Conservation (phyloP, 352 stramenopile genomes). For the Chrysophaeum taylorii region DNA sequence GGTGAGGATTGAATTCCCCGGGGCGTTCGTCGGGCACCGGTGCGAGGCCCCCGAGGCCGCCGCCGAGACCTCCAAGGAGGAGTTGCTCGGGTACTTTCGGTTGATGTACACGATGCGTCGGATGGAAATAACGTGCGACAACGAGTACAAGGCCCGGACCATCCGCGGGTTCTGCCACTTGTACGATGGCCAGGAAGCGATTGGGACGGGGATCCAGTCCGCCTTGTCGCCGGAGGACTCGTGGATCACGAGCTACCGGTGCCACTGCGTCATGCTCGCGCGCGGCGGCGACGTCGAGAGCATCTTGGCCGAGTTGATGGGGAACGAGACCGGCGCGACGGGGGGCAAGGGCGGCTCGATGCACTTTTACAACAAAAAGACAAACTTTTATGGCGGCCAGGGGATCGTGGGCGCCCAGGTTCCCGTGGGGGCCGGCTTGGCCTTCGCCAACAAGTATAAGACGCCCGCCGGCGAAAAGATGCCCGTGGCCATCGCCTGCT, state of each 20-base stretch:
- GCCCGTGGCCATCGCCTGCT: conserved; percentile 89
- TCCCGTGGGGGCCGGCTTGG: conserved; percentile 90
- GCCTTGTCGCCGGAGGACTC: conserved; percentile 80
- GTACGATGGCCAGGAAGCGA: conserved; percentile 98
- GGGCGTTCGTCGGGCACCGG: neutral
- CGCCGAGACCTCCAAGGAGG: conserved; percentile 76
- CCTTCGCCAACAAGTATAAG: conserved; percentile 98
- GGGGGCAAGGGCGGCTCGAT: conserved; percentile 96
- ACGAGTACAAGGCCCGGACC: conserved; percentile 92
- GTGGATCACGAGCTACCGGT: conserved; percentile 99
- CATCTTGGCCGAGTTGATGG: conserved; percentile 92
- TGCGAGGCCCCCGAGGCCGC: neutral
- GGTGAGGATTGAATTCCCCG: conserved; percentile 12
- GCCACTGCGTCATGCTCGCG: conserved; percentile 92
- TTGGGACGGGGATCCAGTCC: conserved; percentile 91
- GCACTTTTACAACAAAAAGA: conserved; percentile 98
- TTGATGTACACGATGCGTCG: conserved; percentile 99
- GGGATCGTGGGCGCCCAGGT: conserved; percentile 97
- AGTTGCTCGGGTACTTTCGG: conserved; percentile 89
- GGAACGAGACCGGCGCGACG: conserved; percentile 68
- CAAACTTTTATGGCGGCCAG: conserved; percentile 95
- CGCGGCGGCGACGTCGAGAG: conserved; percentile 80
- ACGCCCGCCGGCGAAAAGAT: conserved; percentile 60
- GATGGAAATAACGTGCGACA: conserved; percentile 99
- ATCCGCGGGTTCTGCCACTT: conserved; percentile 99